Evolutionary conservation across 2,329 filamentous ascomycete genomes (phyloP).

Genomic region (Orbilia ellipsospora): DNA sequence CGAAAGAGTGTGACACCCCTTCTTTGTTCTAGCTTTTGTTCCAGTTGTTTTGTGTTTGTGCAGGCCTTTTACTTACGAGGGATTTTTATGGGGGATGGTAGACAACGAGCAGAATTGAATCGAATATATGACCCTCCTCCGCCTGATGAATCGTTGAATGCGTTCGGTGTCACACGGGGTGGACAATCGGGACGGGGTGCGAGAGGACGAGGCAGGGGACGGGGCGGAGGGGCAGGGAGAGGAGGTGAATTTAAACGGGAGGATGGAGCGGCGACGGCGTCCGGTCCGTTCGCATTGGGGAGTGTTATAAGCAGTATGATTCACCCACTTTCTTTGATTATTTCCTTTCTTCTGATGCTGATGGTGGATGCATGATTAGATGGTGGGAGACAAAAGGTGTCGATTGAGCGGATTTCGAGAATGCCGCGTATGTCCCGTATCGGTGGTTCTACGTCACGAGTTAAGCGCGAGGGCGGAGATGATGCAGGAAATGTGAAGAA

Average conservation of each 20-base stretch:
- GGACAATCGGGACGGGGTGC: constrained; percentile 42
- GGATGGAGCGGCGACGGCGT: constrained; percentile 51
- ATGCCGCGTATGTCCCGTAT: constrained; percentile 4
- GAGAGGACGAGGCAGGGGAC: constrained; percentile 55
- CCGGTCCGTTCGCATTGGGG: constrained; percentile 58
- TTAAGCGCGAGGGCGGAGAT: constrained; percentile 47
- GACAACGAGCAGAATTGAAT: constrained; percentile 49
- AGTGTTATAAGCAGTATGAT: constrained; percentile 56
- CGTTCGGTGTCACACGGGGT: constrained; percentile 43
- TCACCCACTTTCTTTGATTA: too few relatives aligned
- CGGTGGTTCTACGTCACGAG: constrained; percentile 13
- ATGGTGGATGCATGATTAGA: constrained; percentile 8
- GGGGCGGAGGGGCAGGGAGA: constrained; percentile 38
- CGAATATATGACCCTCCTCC: constrained; percentile 34
- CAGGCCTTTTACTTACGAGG: background rate
- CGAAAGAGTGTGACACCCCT: constrained; percentile 56
- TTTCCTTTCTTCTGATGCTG: background rate
- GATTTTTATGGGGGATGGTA: background rate
- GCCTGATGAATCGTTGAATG: constrained; percentile 42
- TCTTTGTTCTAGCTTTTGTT: background rate
- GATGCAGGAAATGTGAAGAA: constrained; percentile 47
- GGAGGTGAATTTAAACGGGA: constrained; percentile 9
- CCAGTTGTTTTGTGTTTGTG: background rate
- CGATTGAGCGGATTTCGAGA: constrained; percentile 33
- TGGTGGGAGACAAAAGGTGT: constrained; percentile 46